Evolutionary conservation across 163 green algal species (phyloP), one percentile per base, ranked within the genome.

Genomic region (Volvox carteri): DNA sequence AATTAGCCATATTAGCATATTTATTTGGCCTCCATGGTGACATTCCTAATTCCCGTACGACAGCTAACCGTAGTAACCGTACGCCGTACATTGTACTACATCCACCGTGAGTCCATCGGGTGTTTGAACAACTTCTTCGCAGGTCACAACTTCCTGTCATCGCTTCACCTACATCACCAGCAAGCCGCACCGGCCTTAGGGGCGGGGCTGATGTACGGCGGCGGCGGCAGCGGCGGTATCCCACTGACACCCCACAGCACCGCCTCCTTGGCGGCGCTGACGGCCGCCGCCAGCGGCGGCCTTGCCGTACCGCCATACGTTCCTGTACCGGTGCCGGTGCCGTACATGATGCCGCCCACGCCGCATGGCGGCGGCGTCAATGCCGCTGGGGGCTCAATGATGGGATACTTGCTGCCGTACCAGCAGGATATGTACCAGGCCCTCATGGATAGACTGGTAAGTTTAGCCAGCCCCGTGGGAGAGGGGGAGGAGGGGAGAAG

Each of bases 361-460:
- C 19, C 28, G 42, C 7, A 9, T 19, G 46, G 1, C 44, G 74
- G 25, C 30, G 46, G 12, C 33, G 75, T 4, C 48, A 42, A 30
- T 41, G 37, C 33, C 37, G 78, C 56, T 39, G 60, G 42, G 37
- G 11, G 60, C 25, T 48, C 68, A 11, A 50, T 89, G 39, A 77
- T 84, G 84, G 84, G 84, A 23, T 89, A 78, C 72, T n/a, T 89
- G 52, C 41, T 89, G 72, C 84, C 84, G 54, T 88, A 88, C 83
- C 83, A 88, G 68, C 83, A 81, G 83, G 83, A 88, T 39, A 81
- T 88, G 83, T 88, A 83, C 68, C 83, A 88, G 83, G 83, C 83
- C 2, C 68, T 88, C 19, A 70, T 74, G 41, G 83, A 88, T 39
- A 44, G 83, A 19, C 68, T 88, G 48, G 83, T 88, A 6, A 4